phyloP scores from a whole-genome alignment of 352 stramenopile species.

The Phytophthora pisi region DNA sequence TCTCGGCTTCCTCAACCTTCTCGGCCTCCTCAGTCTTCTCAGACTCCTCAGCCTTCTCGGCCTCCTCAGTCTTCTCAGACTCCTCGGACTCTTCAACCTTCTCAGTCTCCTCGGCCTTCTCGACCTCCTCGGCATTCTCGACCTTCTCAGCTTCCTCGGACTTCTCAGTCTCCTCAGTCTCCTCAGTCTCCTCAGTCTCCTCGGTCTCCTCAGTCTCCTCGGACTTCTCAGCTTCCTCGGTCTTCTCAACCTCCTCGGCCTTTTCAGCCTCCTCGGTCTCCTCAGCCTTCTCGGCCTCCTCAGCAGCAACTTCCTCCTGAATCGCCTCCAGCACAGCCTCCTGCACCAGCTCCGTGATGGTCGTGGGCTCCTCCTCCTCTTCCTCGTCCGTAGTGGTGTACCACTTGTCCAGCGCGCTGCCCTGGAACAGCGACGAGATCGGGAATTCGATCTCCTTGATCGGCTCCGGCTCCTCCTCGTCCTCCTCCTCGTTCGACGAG shows the following conservation, averaged over 20 bases:
- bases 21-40: conserved; percentile 17
- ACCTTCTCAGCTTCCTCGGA: conserved; percentile 6
- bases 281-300: conserved; percentile 24
- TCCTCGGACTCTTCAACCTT: conserved; percentile 14
- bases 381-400: conserved; percentile 64
- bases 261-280: conserved; percentile 19
- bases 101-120: conserved; percentile 16
- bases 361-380: conserved; percentile 43
- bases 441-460: conserved; percentile 85
- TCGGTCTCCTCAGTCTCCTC: conserved; percentile 5
- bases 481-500: conserved; percentile 40
- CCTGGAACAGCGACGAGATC: conserved; percentile 76
- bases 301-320: conserved; percentile 21
- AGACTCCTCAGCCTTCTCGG: conserved; percentile 4
- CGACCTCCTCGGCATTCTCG: conserved; percentile 22
- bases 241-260: conserved; percentile 13
- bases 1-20: conserved; percentile 14
- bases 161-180: conserved; percentile 8
- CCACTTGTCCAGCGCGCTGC: conserved; percentile 66
- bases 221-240: background rate
- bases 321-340: conserved; percentile 24
- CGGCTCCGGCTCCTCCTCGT: conserved; percentile 51
- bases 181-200: conserved; percentile 12
- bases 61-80: conserved; percentile 10
- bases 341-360: conserved; percentile 39